Evolutionary conservation across 2,329 filamentous ascomycete genomes (phyloP).

Genomic region (Cercospora beticola): DNA sequence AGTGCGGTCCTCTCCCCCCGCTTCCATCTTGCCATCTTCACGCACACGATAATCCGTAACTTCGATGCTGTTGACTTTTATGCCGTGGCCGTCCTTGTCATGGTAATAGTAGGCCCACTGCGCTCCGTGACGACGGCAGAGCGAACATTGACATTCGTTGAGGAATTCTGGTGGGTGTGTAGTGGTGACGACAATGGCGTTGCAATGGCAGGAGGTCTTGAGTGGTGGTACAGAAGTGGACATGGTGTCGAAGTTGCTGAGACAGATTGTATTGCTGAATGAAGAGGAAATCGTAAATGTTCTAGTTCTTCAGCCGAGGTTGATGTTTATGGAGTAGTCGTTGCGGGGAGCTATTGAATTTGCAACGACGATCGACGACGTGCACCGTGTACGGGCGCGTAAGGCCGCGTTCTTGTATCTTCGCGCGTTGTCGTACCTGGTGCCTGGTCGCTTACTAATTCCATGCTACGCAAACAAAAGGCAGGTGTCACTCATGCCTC

Average conservation of each 20-base stretch:
- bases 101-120: conserved; percentile 32
- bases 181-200: conserved; percentile 29
- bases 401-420: background rate
- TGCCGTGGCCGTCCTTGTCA: background rate
- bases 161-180: conserved; percentile 21
- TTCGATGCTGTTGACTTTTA: background rate
- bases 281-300: too few relatives aligned
- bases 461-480: too few relatives aligned
- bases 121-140: conserved; percentile 35
- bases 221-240: background rate
- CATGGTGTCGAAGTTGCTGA: too few relatives aligned
- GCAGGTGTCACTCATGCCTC: too few relatives aligned
- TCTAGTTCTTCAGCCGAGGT: background rate
- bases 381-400: background rate
- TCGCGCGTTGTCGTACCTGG: background rate
- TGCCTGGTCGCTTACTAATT: background rate
- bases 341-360: background rate
- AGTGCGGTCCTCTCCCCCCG: too few relatives aligned
- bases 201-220: conserved; percentile 30
- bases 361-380: background rate
- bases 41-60: background rate
- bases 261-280: too few relatives aligned
- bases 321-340: background rate
- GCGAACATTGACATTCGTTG: conserved; percentile 34
- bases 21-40: too few relatives aligned